A percentile compares a stretch with the other conserved stretches of the same genome.
These are phyloP conservation scores for Candolleomyces efflorescens DNA, from an alignment of 768 basidiomycete species.

Conservation along the genomic window DNA sequence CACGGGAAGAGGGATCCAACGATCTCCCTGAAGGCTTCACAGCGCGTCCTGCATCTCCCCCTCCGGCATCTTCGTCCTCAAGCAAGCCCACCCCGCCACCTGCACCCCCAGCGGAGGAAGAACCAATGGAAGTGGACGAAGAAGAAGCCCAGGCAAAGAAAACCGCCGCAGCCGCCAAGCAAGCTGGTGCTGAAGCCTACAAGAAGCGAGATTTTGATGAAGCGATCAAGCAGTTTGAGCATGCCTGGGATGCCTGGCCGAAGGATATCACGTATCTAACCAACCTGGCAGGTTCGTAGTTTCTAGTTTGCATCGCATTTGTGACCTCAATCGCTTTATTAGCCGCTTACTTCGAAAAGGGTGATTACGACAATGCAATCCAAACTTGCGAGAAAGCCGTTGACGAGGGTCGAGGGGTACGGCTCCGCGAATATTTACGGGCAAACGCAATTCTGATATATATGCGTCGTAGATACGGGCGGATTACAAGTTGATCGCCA, in stretches of 20 bases:
- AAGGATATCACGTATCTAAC: constrained; percentile 93
- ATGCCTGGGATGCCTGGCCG: constrained; percentile 92
- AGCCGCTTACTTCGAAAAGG: constrained; percentile 94
- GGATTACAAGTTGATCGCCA: constrained; percentile 94
- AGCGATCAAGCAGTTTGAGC: constrained; percentile 71
- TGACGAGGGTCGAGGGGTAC: constrained; percentile 83
- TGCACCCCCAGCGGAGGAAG: constrained; percentile 51
- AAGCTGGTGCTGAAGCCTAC: constrained; percentile 75
- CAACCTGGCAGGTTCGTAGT: constrained; percentile 70
- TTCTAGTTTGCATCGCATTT: not conserved
- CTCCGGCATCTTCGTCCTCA: constrained; percentile 43
- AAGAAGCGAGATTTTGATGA: constrained; percentile 80
- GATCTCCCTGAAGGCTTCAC: constrained; percentile 68
- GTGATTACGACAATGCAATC: constrained; percentile 86
- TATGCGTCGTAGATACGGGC: constrained; percentile 59
- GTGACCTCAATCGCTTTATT: constrained; percentile 2
- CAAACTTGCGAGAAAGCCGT: constrained; percentile 94
- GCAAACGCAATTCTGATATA: not conserved
- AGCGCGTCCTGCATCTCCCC: constrained; percentile 49
- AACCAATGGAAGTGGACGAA: constrained; percentile 64
- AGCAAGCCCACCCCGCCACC: constrained; percentile 37
- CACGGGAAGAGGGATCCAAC: constrained; percentile 79
- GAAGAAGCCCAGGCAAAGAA: constrained; percentile 73
- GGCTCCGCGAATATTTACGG: constrained; percentile 12
- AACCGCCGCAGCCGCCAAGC: constrained; percentile 77